Evolutionary conservation across 805 yeast species (phyloP), one percentile per base, ranked within the genome.

Genomic region (Schizosaccharomyces lindneri): DNA sequence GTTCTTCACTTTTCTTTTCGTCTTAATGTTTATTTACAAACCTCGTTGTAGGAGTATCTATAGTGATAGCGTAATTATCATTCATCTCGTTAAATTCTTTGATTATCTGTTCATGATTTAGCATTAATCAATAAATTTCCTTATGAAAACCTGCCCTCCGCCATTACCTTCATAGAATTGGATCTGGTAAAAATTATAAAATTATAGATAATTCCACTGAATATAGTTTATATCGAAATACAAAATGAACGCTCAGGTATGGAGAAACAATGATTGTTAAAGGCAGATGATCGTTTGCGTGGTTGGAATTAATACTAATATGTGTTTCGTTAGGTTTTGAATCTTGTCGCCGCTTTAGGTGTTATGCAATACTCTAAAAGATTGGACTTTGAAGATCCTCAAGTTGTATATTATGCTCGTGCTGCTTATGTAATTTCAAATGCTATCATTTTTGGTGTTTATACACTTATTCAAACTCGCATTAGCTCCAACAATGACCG

Each of bases 361-460:
- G 87, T 87, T 87, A 90, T 89, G 95, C 96, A 88, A 74, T 85
- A 88, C 65, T 81, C 96, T 65, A 86, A 87, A 73, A 81, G 80
- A 71, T 76, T 93, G 65, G 93, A 90, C 73, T 81, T 89, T 73
- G 97, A 90, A 72, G 80, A 89, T 73, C 90, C 94, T 59, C 73
- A 73, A 65, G 79, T 81, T 63, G 75, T 88, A 61, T 73, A 84
- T 71, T 84, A 81, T 71, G 89, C 87, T 62, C 82, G 98, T 73
- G 75, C 76, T 48, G 80, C 81, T 57, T 93, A 87, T 75, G 73
- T 79, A 59, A 67, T 82, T 27, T 81, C 89, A 69, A 87, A 85
- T 68, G 69, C 77, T 46, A 64, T 83, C 63, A 81, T 93, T 17
- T 74, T 86, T 64, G 75, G 75, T 29, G 73, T 87, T 62, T 90